Percentiles rank a stretch among this genome's conserved stretches.
Conservation (phyloP, 139 green algal genomes). For the Deuterostichococcus epilithicus region DNA sequence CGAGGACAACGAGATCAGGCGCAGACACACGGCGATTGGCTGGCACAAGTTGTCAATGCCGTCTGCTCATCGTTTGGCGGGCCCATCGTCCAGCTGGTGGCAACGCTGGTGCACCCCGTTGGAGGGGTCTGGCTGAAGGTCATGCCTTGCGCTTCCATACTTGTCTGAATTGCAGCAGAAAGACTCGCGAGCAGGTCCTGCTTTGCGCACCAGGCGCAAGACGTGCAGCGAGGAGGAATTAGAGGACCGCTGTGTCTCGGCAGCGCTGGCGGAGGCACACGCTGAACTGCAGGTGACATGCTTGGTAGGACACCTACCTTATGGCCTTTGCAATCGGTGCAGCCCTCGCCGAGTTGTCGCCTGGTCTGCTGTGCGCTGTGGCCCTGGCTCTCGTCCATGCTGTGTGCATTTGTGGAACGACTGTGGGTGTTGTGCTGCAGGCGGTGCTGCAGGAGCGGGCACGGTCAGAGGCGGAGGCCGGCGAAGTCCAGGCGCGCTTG, state of each 20-base stretch:
- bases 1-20: neutral
- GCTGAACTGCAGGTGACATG: neutral
- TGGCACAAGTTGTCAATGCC: neutral
- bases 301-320: neutral
- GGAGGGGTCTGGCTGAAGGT: no score
- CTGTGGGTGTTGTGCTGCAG: neutral
- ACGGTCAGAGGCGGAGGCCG: neutral
- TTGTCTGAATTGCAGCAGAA: neutral
- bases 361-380: neutral
- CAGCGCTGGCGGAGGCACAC: neutral
- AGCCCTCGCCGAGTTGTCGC: neutral
- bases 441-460: neutral
- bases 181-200: neutral
- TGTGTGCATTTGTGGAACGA: neutral
- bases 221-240: neutral
- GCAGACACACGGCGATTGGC: no score
- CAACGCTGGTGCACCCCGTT: no score
- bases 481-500: neutral
- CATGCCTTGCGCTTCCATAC: no score
- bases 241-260: neutral
- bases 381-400: no score
- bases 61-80: neutral
- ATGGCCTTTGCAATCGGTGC: no score
- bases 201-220: neutral
- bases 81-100: neutral